Percentiles rank a stretch among this genome's conserved stretches.
Conservation (phyloP, 768 basidiomycete genomes). For the Boletus pseudopeckii region DNA sequence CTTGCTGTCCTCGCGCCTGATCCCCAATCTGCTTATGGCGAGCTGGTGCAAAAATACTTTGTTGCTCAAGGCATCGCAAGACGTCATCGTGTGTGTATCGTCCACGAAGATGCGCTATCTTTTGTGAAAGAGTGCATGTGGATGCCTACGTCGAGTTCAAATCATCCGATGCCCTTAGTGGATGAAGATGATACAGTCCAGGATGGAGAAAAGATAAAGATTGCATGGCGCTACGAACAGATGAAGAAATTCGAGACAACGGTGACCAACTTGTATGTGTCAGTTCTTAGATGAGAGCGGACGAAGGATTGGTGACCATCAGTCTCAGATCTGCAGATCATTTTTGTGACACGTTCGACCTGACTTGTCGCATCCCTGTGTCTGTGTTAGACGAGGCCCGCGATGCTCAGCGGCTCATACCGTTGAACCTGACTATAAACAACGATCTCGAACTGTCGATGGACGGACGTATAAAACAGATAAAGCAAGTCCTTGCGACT, state of each 20-base stretch:
- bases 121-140: conserved; percentile 82
- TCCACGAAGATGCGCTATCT: conserved; percentile 54
- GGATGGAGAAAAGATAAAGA: conserved; percentile 69
- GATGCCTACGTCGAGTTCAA: conserved; percentile 39
- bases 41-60: conserved; percentile 85
- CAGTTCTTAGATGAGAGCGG: conserved; percentile 16
- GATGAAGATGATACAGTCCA: conserved; percentile 38
- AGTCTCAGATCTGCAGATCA: conserved; percentile 48
- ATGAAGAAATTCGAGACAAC: conserved; percentile 94
- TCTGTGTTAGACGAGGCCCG: conserved; percentile 45
- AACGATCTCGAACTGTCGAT: conserved; percentile 18
- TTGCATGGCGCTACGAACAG: conserved; percentile 95
- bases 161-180: conserved; percentile 7
- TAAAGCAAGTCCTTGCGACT: conserved; percentile 29
- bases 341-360: conserved; percentile 70
- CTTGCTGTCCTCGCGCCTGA: conserved; percentile 80
- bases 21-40: conserved; percentile 78
- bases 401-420: conserved; percentile 37
- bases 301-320: conserved; percentile 10
- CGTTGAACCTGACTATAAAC: conserved; percentile 21
- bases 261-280: conserved; percentile 52
- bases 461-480: conserved; percentile 26
- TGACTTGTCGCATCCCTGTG: conserved; percentile 59
- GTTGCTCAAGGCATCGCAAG: conserved; percentile 79
- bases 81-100: conserved; percentile 65